Evolutionary conservation across 768 basidiomycete species (phyloP).

Genomic region (Mycena pura): DNA sequence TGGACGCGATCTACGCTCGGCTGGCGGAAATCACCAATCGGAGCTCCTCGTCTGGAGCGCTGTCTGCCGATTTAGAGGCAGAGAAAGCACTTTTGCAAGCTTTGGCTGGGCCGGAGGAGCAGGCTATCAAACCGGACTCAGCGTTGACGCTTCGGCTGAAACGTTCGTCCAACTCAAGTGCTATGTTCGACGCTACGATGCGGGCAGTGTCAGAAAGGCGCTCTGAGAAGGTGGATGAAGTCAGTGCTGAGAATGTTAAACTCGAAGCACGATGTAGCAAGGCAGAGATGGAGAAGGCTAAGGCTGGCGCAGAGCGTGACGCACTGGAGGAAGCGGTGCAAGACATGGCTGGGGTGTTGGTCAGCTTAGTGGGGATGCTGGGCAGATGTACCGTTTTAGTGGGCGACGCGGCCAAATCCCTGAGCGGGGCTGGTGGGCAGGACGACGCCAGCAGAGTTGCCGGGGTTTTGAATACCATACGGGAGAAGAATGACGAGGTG

Average conservation of each 20-base stretch:
- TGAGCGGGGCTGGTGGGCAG: slow-evolving; percentile 39
- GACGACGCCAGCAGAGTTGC: slow-evolving; percentile 58
- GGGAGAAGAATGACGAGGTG: slow-evolving; percentile 71
- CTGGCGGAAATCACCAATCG: slow-evolving; percentile 61
- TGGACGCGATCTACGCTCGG: slow-evolving; percentile 68
- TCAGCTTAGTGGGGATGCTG: slow-evolving; percentile 80
- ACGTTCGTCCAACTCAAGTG: slow-evolving; percentile 74
- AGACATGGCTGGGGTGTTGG: slow-evolving; percentile 70
- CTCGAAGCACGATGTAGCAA: slow-evolving; percentile 69
- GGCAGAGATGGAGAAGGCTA: slow-evolving; percentile 73
- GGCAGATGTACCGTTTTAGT: slow-evolving; percentile 79
- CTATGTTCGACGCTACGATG: slow-evolving; percentile 87
- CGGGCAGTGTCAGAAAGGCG: slow-evolving; percentile 83
- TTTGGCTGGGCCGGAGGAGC: slow-evolving; percentile 75
- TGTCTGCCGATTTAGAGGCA: slow-evolving; percentile 68
- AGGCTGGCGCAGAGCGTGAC: slow-evolving; percentile 70
- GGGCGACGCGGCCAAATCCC: slow-evolving; percentile 56
- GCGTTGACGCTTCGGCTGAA: slow-evolving; percentile 62
- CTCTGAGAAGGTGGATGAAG: slow-evolving; percentile 79
- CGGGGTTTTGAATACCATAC: slow-evolving; percentile 56
- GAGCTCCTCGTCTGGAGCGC: slow-evolving; percentile 41
- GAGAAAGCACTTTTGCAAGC: slow-evolving; percentile 74
- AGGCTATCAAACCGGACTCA: slow-evolving; percentile 64
- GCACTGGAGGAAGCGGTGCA: slow-evolving; percentile 66
- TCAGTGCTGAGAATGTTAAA: slow-evolving; percentile 71